Evolutionary conservation across 495 filamentous ascomycete species (phyloP), one percentile per base, ranked within the genome.

Genomic region (Aspergillus sclerotiicarbonarius): DNA sequence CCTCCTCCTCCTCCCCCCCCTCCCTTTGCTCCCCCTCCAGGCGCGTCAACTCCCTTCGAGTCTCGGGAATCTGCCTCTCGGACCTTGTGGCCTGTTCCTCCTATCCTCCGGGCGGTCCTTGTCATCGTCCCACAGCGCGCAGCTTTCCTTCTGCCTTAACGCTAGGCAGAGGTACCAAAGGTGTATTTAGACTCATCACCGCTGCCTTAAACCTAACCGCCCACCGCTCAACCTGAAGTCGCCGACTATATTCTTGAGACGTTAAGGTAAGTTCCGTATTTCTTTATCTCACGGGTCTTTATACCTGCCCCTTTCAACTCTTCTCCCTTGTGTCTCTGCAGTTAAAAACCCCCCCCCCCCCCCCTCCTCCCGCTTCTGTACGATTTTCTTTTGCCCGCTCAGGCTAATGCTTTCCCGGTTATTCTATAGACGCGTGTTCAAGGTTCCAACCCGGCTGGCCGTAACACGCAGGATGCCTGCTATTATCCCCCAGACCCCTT

Each of bases 401-500:
- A 32, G 7, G 47, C 47, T 50, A 30, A 50, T 32, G 25, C 16
- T 50, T 16, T 16, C 47, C 3, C 47, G 25, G 8, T 16, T 32
- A 16, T 37, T 53, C 33, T 33, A 53, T 19, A 52, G 49, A 44
- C 32, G 29, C 44, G 44, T 45, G 20, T 50, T 49, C 50, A 44
- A 48, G 46, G n/a, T 32, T 51, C 37, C 19, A 37, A 47, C 51
- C 21, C 43, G 39, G 57, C 37, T 61, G 25, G 2, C 25, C 54
- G 59, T 61, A 55, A 63, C 52, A 65, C 57, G 19, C 63, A 67
- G 53, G 45, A 78, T 78, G 75, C 53, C 73, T 44, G 67, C 64
- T 39, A 43, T 69, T n/a, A 71, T 76, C 58, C 71, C 71, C 3
- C 72, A 74, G 53, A 66, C 79, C 37, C 88, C 89, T 54, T 86